These are phyloP conservation scores for Achaetomiella virescens DNA, from an alignment of 495 filamentous ascomycete species.

Conservation along the genomic window DNA sequence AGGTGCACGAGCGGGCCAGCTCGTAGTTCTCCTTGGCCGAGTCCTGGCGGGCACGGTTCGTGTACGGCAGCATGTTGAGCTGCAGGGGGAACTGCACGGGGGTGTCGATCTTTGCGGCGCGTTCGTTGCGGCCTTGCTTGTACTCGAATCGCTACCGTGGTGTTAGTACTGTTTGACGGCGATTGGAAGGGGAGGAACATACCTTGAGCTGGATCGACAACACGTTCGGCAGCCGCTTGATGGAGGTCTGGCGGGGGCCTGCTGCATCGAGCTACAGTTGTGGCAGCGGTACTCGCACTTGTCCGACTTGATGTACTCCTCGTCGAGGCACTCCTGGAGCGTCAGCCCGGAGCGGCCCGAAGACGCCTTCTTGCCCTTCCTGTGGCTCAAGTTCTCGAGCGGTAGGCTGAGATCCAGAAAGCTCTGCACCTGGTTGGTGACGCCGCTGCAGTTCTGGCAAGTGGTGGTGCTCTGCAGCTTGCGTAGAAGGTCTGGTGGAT, in stretches of 20 bases:
- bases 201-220: slow-evolving; percentile 92
- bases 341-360: slow-evolving; percentile 41
- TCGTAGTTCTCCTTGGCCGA: slow-evolving; percentile 42
- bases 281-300: slow-evolving; percentile 76
- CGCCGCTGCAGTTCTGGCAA: slow-evolving; percentile 72
- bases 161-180: slow-evolving; percentile 1
- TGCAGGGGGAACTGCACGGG: slow-evolving; percentile 77
- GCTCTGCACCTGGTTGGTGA: slow-evolving; percentile 71
- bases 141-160: slow-evolving; percentile 69
- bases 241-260: slow-evolving; percentile 72
- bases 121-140: slow-evolving; percentile 49
- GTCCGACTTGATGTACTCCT: slow-evolving; percentile 73
- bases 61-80: slow-evolving; percentile 83
- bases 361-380: slow-evolving; percentile 45
- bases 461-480: slow-evolving; percentile 81
- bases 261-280: slow-evolving; percentile 62
- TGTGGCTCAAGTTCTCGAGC: slow-evolving; percentile 55
- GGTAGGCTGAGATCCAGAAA: slow-evolving; percentile 83
- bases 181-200: slow-evolving; percentile 8
- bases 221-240: slow-evolving; percentile 75
- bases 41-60: slow-evolving; percentile 48
- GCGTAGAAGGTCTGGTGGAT: slow-evolving; percentile 83
- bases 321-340: slow-evolving; percentile 66
- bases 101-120: slow-evolving; percentile 72
- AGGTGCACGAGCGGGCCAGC: slow-evolving; percentile 53